Evolutionary conservation across 108 stramenopile species (phyloP).

Genomic region (Skeletonema menzelii): DNA sequence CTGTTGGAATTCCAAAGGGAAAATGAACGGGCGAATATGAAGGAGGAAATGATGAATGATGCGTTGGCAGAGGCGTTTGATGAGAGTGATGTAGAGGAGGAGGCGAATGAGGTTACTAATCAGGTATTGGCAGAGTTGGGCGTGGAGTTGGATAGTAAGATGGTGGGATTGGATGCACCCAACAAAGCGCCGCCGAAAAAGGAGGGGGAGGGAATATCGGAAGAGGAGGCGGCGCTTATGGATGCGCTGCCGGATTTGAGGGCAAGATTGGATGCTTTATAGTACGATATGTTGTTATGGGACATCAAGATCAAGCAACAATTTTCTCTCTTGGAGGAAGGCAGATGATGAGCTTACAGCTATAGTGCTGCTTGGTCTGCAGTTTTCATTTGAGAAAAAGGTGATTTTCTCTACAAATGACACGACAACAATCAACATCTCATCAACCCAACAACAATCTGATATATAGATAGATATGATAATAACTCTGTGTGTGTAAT

Average conservation of each 20-base stretch:
- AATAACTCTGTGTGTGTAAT: neutral
- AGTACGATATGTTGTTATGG: neutral
- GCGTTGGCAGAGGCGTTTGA: slow-evolving; percentile 83
- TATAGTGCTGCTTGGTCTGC: neutral
- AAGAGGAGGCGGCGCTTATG: slow-evolving; percentile 71
- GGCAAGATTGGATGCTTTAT: slow-evolving; percentile 81
- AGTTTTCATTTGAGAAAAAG: neutral
- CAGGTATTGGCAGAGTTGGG: slow-evolving; percentile 87
- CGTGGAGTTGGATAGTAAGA: slow-evolving; percentile 75
- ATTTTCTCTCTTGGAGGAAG: no score
- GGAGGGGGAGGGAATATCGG: slow-evolving; percentile 32
- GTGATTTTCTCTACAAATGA: neutral
- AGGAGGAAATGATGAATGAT: slow-evolving; percentile 88
- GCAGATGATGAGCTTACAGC: no score
- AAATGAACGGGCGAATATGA: slow-evolving; percentile 66
- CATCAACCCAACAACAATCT: neutral
- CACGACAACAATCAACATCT: neutral
- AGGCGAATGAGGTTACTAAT: slow-evolving; percentile 71
- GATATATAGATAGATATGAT: neutral
- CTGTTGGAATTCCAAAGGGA: slow-evolving; percentile 71
- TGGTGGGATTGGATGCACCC: slow-evolving; percentile 80
- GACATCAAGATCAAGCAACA: neutral
- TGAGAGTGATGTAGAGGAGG: slow-evolving; percentile 74
- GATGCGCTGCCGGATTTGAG: slow-evolving; percentile 73
- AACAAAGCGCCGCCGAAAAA: slow-evolving; percentile 34